A percentile compares a stretch with the other conserved stretches of the same genome.
Conservation (phyloP, 23 red algal genomes). For the Gracilaria domingensis region DNA sequence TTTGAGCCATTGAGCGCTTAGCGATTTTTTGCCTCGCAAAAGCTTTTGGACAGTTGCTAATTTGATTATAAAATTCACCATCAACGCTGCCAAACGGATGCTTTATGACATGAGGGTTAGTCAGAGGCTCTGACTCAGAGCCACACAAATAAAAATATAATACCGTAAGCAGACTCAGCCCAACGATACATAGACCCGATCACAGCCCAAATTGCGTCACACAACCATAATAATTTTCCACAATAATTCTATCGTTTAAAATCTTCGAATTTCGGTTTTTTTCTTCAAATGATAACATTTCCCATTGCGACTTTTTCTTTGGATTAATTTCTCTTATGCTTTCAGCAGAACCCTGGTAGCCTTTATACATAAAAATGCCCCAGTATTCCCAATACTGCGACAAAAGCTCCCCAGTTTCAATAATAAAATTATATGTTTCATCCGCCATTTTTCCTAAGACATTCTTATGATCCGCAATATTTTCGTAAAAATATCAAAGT, state of each 20-base stretch:
- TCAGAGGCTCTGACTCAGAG: no score
- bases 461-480: background rate
- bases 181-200: constrained; percentile 10
- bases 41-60: no score
- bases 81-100: no score
- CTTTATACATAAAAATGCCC: constrained; percentile 19
- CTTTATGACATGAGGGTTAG: no score
- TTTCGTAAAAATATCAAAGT: constrained; percentile 23
- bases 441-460: background rate
- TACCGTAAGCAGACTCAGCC: constrained; percentile 18
- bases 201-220: background rate
- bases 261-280: background rate
- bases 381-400: background rate
- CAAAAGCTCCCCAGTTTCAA: background rate
- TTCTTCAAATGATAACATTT: background rate
- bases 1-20: no score
- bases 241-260: constrained; percentile 22
- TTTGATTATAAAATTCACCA: no score
- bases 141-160: background rate
- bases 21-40: no score
- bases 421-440: background rate
- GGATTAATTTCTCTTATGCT: background rate
- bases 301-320: constrained; percentile 9
- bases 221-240: constrained; percentile 34
- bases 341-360: constrained; percentile 17